Percentiles rank a stretch among this genome's conserved stretches.
Evolutionary conservation across 441 rosid species (phyloP).

Genomic region (Populus tomentosa): DNA sequence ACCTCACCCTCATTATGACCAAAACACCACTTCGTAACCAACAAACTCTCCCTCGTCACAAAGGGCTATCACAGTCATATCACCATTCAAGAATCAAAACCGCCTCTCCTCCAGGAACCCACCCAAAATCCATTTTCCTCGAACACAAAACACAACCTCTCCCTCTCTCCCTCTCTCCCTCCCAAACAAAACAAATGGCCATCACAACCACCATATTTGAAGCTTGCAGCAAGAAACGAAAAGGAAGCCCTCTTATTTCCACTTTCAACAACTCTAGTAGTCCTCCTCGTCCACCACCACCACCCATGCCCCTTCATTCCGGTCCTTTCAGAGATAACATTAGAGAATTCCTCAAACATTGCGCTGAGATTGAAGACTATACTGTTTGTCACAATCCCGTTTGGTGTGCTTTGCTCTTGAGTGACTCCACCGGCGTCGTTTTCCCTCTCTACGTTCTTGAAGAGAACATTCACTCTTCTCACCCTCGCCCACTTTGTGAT

Average conservation of each 20-base stretch:
- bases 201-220: slow-evolving; percentile 18
- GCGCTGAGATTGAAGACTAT: slow-evolving; percentile 33
- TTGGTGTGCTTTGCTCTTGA: slow-evolving; percentile 33
- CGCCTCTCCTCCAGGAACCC: not conserved
- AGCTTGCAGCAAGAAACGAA: slow-evolving; percentile 22
- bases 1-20: not conserved
- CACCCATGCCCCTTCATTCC: not conserved
- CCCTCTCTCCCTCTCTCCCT: not conserved
- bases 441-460: slow-evolving; percentile 45
- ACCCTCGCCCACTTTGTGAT: slow-evolving; percentile 37
- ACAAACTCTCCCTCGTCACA: not conserved
- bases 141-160: not conserved
- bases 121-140: not conserved
- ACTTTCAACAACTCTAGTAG: not conserved
- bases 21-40: not conserved
- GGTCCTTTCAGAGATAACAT: slow-evolving; percentile 47
- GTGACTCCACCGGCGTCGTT: slow-evolving; percentile 34
- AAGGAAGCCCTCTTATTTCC: slow-evolving; percentile 13
- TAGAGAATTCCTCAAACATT: slow-evolving; percentile 35
- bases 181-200: not conserved
- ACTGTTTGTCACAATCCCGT: slow-evolving; percentile 27
- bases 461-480: slow-evolving; percentile 32
- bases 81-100: not conserved
- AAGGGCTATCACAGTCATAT: not conserved
- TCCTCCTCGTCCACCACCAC: not conserved